These are phyloP conservation scores for Phytophthora hybrid DNA, from an alignment of 352 stramenopile species.

Conservation along the genomic window DNA sequence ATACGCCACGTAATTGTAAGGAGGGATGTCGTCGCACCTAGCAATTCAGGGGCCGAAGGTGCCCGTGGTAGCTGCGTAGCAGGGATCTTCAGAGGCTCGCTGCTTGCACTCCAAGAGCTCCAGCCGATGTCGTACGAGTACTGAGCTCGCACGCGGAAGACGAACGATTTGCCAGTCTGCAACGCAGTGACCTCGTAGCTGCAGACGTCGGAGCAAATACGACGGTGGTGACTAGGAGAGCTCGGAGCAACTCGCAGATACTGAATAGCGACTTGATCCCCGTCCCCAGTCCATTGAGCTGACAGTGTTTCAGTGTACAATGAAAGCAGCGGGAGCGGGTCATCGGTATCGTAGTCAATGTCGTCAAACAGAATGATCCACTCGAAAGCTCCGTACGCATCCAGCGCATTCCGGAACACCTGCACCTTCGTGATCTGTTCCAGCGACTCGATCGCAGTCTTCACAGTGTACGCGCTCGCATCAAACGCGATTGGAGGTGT, in stretches of 20 bases:
- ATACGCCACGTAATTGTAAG: slow-evolving; percentile 62
- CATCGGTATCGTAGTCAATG: slow-evolving; percentile 17
- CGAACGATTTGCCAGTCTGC: slow-evolving; percentile 41
- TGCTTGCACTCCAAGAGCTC: slow-evolving; percentile 67
- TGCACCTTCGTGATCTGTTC: slow-evolving; percentile 68
- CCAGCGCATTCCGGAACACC: slow-evolving; percentile 48
- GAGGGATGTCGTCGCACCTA: slow-evolving; percentile 38
- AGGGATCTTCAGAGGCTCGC: slow-evolving; percentile 43
- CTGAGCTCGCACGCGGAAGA: slow-evolving; percentile 61
- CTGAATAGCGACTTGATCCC: slow-evolving; percentile 63
- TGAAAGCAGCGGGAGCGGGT: slow-evolving; percentile 49
- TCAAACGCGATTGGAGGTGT: slow-evolving; percentile 80
- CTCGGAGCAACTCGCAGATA: slow-evolving; percentile 38
- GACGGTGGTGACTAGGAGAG: slow-evolving; percentile 24
- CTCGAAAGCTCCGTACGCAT: slow-evolving; percentile 42
- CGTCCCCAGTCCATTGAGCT: slow-evolving; percentile 50
- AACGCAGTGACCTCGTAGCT: slow-evolving; percentile 30
- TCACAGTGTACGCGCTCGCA: slow-evolving; percentile 66
- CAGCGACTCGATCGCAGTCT: slow-evolving; percentile 78
- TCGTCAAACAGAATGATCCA: slow-evolving; percentile 72
- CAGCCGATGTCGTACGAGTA: slow-evolving; percentile 44
- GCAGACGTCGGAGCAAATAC: slow-evolving; percentile 39
- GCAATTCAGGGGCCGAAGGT: slow-evolving; percentile 51
- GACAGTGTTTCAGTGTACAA: slow-evolving; percentile 66
- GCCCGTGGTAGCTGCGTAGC: slow-evolving; percentile 48